Evolutionary conservation across 768 basidiomycete species (phyloP).

Genomic region (Kwoniella botswanensis): DNA sequence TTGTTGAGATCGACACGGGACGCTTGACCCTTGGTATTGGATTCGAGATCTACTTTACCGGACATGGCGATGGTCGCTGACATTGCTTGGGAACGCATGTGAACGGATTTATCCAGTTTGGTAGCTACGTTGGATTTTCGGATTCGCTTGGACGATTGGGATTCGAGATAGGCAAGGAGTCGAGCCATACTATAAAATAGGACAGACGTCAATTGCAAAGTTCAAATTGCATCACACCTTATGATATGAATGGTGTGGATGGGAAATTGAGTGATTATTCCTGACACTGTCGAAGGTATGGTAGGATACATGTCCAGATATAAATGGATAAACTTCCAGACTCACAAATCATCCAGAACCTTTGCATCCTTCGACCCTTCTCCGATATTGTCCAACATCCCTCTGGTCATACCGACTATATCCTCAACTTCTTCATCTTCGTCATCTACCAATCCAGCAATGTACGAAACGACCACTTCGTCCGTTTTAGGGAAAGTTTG

Average conservation of each 20-base stretch:
- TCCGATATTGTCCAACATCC: slow-evolving; percentile 53
- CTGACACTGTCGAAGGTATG: too few relatives aligned
- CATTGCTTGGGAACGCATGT: slow-evolving; percentile 57
- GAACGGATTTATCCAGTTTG: slow-evolving; percentile 56
- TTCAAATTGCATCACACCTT: too few relatives aligned
- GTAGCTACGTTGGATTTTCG: slow-evolving; percentile 37
- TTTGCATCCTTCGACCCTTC: slow-evolving; percentile 35
- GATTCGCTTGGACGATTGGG: slow-evolving; percentile 50
- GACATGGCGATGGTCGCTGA: slow-evolving; percentile 57
- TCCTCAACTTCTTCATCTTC: slow-evolving; percentile 59
- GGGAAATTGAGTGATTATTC: too few relatives aligned
- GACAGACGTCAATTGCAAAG: too few relatives aligned
- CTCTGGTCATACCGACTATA: slow-evolving; percentile 57
- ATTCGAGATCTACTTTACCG: slow-evolving; percentile 59
- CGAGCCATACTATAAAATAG: slow-evolving; percentile 47
- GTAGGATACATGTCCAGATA: too few relatives aligned
- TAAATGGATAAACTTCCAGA: slow-evolving; percentile 7
- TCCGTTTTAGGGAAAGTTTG: slow-evolving; percentile 58
- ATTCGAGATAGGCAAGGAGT: slow-evolving; percentile 53
- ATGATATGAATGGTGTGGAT: too few relatives aligned
- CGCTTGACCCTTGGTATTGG: slow-evolving; percentile 58
- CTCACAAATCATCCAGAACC: slow-evolving; percentile 56
- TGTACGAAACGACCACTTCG: slow-evolving; percentile 59
- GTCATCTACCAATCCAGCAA: slow-evolving; percentile 58
- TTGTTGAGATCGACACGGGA: slow-evolving; percentile 59